Base-by-base conservation (phyloP, 805 yeast genomes). In the Pichia ethanolica region DNA sequence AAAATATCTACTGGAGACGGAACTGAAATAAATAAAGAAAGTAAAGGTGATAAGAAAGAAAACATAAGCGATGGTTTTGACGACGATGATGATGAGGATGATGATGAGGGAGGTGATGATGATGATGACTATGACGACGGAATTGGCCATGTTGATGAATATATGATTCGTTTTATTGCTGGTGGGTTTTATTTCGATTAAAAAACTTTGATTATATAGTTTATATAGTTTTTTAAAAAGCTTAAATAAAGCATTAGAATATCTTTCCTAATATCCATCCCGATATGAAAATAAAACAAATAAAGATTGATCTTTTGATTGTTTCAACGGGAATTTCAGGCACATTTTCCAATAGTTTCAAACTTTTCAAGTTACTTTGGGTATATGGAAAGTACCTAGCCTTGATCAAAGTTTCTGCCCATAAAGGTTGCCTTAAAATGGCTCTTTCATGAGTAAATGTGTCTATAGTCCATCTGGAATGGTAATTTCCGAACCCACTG, bases 151-250 rank as follows among this genome's bases (percentile, higher is more conserved):
- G 79, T 91, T 47, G 99, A 93, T 63, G 98, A 93, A 72, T 95
- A 90, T 70, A 93, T 93, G 99, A 80, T 93, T 54, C 73, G 90
- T 52, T 87, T 78, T 62, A 87, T 93, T 51, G 95, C 95, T 52
- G 83, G 82, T 47, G 97, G 97, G 0, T 78, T 72, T 62, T 86
- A 82, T 61, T 77, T 69, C 57, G 78, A 73, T 39, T 49, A 27
- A 41, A 20, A 20, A 20, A 20, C 2, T 20, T 20, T 20, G 3
- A 20, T 20, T 20, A 20, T 20, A 20, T 20, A 20, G 3, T 20
- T 20, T 20, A 20, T 20, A 20, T 20, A 20, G 20, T 20, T 20
- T 20, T 20, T 20, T 20, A 20, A 20, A 20, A 20, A 20, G 20
- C 20, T 20, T 20, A 20, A 2, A 20, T 20, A 20, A 20, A 20